Base-by-base conservation (phyloP, 257 asterid genomes). In the Solanum etuberosum region DNA sequence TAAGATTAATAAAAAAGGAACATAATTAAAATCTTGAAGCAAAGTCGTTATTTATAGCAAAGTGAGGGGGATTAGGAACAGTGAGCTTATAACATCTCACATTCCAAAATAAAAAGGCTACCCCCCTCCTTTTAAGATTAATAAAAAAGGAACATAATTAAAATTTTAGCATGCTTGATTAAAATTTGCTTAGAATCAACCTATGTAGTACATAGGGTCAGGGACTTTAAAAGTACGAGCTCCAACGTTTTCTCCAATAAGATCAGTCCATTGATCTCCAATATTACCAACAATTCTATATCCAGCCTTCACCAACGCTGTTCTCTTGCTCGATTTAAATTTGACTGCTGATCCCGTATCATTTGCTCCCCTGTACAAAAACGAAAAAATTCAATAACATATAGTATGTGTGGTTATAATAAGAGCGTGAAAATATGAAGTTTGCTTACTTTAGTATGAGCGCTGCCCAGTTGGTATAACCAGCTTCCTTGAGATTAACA, bases 391-490 rank as follows among this genome's bases (percentile, higher is more conserved):
- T 46, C n/a, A 46, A 15, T 46, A 46, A 5, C 21, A 48, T 48
- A 48, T 48, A 14, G 20, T 12, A 43, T 13, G 38, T 14, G 59
- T 48, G 59, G 23, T 48, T 14, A 48, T 48, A 48, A 16, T 3
- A 38, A 48, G 5, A 18, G n/a, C n/a, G 15, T 8, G 40, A 16
- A 48, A 48, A 13, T 48, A 12, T 4, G 16, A 43, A 12, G 4
- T 9, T 71, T 25, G 16, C 37, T 57, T 90, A 94, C 94, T 86
- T 94, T 89, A 91, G 92, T 27, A 91, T 87, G 65, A 92, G 92
- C 65, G 71, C 87, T 84, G 87, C 90, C 95, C 94, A 94, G 9
- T 87, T 88, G n/a, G 18, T 18, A 86, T 91, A 94, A 37, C 98
- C 98, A 51, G 82, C 93, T 32, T 51, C 63, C 10, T 90, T 82